Evolutionary conservation across 768 basidiomycete genomes (phyloP).

Genomic region (Amanita pallidorosea): DNA sequence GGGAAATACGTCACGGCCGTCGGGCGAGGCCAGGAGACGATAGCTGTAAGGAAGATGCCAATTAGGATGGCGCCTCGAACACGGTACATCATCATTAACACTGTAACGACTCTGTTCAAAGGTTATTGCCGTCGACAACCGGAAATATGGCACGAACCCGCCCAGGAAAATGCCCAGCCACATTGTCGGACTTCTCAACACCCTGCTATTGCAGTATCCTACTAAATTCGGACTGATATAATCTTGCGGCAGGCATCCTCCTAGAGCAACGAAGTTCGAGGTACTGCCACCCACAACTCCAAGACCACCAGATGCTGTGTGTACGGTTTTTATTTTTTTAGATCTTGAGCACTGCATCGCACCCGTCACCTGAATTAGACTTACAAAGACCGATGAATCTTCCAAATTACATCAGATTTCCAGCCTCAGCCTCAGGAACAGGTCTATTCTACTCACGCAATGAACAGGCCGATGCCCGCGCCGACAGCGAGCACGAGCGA

Average conservation of each 20-base stretch:
- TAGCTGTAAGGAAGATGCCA: slow-evolving; percentile 72
- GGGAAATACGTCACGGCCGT: slow-evolving; percentile 80
- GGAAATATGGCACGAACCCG: slow-evolving; percentile 37
- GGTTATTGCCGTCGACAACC: neutral
- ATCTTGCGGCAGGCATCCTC: slow-evolving; percentile 55
- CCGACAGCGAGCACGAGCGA: slow-evolving; percentile 80
- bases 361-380: slow-evolving; percentile 6
- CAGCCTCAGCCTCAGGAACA: neutral
- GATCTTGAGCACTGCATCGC: neutral
- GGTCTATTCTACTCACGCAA: slow-evolving; percentile 47
- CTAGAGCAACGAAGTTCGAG: slow-evolving; percentile 61
- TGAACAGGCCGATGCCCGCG: slow-evolving; percentile 80
- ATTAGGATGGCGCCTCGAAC: slow-evolving; percentile 75
- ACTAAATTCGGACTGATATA: slow-evolving; percentile 33
- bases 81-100: slow-evolving; percentile 76
- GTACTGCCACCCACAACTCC: slow-evolving; percentile 68
- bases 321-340: slow-evolving; percentile 2
- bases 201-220: slow-evolving; percentile 50
- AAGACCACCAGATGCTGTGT: slow-evolving; percentile 56
- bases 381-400: slow-evolving; percentile 70
- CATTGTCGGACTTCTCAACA: slow-evolving; percentile 66
- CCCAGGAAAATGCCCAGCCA: slow-evolving; percentile 84
- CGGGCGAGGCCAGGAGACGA: slow-evolving; percentile 80
- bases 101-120: slow-evolving; percentile 50
- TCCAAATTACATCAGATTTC: slow-evolving; percentile 4